Conservation (phyloP, 148 eudicot genomes). For the Heliosperma pusillum region DNA sequence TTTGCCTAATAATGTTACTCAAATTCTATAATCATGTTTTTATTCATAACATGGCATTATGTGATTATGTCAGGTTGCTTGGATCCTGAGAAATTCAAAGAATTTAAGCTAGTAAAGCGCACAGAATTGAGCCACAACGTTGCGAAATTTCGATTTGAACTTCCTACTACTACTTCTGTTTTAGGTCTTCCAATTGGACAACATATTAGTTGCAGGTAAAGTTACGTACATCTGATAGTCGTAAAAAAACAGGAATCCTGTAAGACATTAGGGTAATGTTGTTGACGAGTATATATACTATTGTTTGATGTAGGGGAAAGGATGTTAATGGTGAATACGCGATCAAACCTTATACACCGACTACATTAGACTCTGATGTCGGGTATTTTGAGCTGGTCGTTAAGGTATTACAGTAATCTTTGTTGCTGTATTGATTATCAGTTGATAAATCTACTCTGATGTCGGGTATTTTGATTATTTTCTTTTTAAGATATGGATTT, state of each 20-base stretch:
- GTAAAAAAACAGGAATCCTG: no score
- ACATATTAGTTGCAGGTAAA: slow-evolving; percentile 86
- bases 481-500: neutral
- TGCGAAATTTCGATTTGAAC: slow-evolving; percentile 76
- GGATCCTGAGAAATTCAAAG: slow-evolving; percentile 78
- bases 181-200: slow-evolving; percentile 95
- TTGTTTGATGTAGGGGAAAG: slow-evolving; percentile 52
- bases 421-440: neutral
- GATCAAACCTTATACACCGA: slow-evolving; percentile 88
- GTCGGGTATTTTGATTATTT: neutral
- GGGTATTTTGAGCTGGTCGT: slow-evolving; percentile 82
- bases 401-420: slow-evolving; percentile 45
- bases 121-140: slow-evolving; percentile 84
- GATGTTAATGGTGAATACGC: slow-evolving; percentile 89
- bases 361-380: slow-evolving; percentile 90
- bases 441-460: no score
- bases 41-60: neutral
- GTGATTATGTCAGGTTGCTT: slow-evolving; percentile 62
- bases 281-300: neutral
- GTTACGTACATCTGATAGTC: no score
- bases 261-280: no score
- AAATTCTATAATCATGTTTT: neutral
- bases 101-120: slow-evolving; percentile 77
- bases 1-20: neutral
- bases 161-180: slow-evolving; percentile 79